phyloP scores from a whole-genome alignment of 345 rosid genomes.

The Ceriops tagal region DNA sequence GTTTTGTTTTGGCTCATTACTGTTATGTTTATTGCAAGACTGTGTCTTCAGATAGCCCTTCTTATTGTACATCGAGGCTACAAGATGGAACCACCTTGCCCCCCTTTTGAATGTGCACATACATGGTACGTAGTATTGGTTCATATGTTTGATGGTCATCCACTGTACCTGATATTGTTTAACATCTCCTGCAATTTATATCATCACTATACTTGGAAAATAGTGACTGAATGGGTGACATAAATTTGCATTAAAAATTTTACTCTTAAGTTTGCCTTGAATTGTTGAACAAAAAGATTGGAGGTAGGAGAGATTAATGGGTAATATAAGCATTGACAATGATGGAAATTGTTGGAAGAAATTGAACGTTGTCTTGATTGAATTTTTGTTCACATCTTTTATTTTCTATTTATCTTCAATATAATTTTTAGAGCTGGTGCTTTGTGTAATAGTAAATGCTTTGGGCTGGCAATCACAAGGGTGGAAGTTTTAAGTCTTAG shows the following conservation, averaged over 20 bases:
- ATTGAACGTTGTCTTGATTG: too few species aligned
- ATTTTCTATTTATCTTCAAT: not conserved
- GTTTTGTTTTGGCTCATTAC: constrained; percentile 28
- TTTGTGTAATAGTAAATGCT: not conserved
- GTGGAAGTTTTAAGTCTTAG: too few species aligned
- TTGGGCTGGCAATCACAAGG: not conserved
- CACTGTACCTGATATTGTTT: not conserved
- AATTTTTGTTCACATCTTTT: not conserved
- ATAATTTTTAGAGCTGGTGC: not conserved
- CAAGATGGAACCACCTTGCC: constrained; percentile 92
- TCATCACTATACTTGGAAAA: not conserved
- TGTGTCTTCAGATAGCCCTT: constrained; percentile 74
- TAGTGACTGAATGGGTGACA: too few species aligned
- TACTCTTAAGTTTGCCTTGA: too few species aligned
- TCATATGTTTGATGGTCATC: not conserved
- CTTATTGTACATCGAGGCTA: constrained; percentile 89
- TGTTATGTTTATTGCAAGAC: constrained; percentile 31
- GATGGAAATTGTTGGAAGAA: too few species aligned
- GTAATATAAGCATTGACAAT: too few species aligned
- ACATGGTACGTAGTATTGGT: constrained; percentile 64
- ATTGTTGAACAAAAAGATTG: too few species aligned
- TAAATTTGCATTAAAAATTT: too few species aligned
- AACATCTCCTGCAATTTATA: not conserved
- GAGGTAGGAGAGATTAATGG: too few species aligned
- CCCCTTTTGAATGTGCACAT: constrained; percentile 96